Conservation (phyloP, 768 basidiomycete genomes). For the Amanita fuliginea region DNA sequence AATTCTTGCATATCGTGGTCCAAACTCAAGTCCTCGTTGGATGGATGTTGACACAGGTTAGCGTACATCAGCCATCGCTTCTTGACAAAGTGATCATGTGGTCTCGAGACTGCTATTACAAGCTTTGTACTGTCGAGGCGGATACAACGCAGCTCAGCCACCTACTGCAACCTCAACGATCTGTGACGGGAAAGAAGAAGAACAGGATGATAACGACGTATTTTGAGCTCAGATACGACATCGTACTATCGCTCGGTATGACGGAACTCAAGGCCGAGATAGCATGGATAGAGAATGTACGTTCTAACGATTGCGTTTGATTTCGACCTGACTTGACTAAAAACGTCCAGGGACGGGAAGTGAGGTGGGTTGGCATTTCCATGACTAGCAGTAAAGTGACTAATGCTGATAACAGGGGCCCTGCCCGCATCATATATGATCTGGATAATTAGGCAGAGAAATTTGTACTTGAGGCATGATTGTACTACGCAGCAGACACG, state of each 20-base stretch:
- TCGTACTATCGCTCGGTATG: slow-evolving; percentile 12
- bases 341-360: slow-evolving; percentile 2
- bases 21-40: slow-evolving; percentile 13
- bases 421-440: slow-evolving; percentile 4
- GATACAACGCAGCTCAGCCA: slow-evolving; percentile 6
- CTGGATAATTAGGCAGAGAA: neutral
- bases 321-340: neutral
- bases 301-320: neutral
- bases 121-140: slow-evolving; percentile 9
- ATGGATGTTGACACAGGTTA: slow-evolving; percentile 15
- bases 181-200: neutral
- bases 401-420: neutral
- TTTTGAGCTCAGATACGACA: slow-evolving; percentile 11
- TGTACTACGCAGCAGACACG: no score
- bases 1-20: slow-evolving; percentile 16
- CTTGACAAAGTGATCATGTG: slow-evolving; percentile 12
- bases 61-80: slow-evolving; percentile 11
- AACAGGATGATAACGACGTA: slow-evolving; percentile 1
- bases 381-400: neutral
- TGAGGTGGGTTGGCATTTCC: neutral
- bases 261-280: slow-evolving; percentile 15
- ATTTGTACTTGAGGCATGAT: neutral
- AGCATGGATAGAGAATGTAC: slow-evolving; percentile 12
- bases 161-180: neutral
- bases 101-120: slow-evolving; percentile 6